Evolutionary conservation across 495 filamentous ascomycete genomes (phyloP).

Genomic region (Neurospora sp.): DNA sequence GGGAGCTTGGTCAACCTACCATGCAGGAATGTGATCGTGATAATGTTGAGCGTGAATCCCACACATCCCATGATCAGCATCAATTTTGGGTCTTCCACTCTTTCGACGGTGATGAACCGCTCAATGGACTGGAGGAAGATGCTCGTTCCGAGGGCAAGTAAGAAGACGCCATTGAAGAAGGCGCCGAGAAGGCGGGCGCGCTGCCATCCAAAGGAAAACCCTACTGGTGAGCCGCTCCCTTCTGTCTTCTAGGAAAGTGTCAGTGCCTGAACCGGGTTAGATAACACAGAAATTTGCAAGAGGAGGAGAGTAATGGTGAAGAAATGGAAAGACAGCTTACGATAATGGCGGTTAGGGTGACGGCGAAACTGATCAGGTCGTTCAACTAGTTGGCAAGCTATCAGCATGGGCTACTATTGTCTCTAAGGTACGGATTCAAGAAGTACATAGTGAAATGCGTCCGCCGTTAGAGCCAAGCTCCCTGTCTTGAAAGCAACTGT

Average conservation of each 20-base stretch:
- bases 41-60: conserved; percentile 71
- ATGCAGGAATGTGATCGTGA: conserved; percentile 74
- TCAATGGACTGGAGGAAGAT: conserved; percentile 91
- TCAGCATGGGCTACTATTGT: neutral
- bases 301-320: neutral
- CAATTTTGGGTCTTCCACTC: conserved; percentile 58
- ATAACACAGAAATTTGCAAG: conserved; percentile 5
- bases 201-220: conserved; percentile 62
- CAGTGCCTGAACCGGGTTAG: neutral
- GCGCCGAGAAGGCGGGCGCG: conserved; percentile 84
- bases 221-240: conserved; percentile 25
- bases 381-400: conserved; percentile 49
- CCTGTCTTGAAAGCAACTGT: conserved; percentile 69
- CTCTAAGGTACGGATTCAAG: neutral
- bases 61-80: conserved; percentile 75
- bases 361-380: conserved; percentile 76
- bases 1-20: conserved; percentile 30
- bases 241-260: conserved; percentile 30
- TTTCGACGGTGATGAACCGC: conserved; percentile 51
- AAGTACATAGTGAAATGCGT: conserved; percentile 89
- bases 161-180: conserved; percentile 92
- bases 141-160: conserved; percentile 79
- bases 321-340: conserved; percentile 28
- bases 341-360: conserved; percentile 75
- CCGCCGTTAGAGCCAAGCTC: conserved; percentile 83